Evolutionary conservation across 2,329 filamentous ascomycete species (phyloP), one percentile per base, ranked within the genome.

Genomic region (Cercospora sp.): DNA sequence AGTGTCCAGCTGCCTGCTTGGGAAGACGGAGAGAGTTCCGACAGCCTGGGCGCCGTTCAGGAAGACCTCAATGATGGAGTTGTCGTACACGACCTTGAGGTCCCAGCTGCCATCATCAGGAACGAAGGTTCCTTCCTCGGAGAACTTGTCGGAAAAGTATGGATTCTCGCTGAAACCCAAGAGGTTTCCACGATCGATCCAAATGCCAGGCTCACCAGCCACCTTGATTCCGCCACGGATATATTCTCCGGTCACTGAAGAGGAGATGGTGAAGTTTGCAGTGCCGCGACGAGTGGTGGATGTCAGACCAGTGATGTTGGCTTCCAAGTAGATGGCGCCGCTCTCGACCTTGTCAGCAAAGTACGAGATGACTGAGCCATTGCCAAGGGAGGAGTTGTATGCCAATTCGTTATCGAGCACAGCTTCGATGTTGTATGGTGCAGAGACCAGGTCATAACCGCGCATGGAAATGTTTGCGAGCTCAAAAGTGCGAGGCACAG

Each of bases 111-210:
- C 79, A 7, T 69, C 68, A 7, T 69, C 65, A 1, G 73, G 66
- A 13, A 72, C 72, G 51, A 75, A 77, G 9, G 72, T 53, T 10
- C 73, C 75, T 26, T 75, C 76, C 3, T 77, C 77, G 5, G 77
- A 80, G 74, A 87, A 86, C 70, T 85, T 84, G 69, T 87, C 83
- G 0, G 83, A 87, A 75, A 87, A 87, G 77, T 84, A 86, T 1
- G 82, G 79, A 69, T 86, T 85, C 16, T 83, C 81, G 30, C 61
- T 63, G 72, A 85, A 87, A 1, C 83, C 85, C 18, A 77, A 74
- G 6, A 84, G 79, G 16, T 81, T 75, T 10, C 82, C 82, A 1
- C 86, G 83, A 67, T 86, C 80, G 33, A 88, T 75, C 79, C 85
- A 85, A 0, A 81, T 79, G 16, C 70, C 70, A 13, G 70, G 69